These are phyloP conservation scores for Apiospora kogelbergensis DNA, from an alignment of 2,329 filamentous ascomycete genomes.

Conservation along the genomic window DNA sequence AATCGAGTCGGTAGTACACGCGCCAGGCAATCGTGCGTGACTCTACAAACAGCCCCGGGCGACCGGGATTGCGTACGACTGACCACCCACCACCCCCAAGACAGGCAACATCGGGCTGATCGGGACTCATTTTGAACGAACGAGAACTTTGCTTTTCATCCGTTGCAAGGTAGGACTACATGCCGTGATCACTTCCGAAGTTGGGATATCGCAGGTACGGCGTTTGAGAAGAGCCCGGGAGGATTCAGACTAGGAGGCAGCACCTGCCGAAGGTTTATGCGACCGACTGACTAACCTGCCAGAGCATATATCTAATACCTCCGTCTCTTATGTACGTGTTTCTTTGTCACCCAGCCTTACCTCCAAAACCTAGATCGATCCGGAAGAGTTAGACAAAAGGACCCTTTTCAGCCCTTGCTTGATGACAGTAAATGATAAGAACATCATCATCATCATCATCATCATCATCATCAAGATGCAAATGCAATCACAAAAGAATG, in stretches of 20 bases:
- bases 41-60: background rate
- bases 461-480: background rate
- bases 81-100: background rate
- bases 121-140: background rate
- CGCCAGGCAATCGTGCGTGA: background rate
- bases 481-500: background rate
- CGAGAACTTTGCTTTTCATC: background rate
- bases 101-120: background rate
- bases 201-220: background rate
- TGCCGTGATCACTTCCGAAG: background rate
- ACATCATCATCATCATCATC: no score
- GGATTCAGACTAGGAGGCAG: background rate
- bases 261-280: conserved; percentile 2
- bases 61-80: background rate
- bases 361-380: background rate
- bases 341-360: background rate
- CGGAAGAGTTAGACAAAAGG: background rate
- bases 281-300: conserved; percentile 1
- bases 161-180: background rate
- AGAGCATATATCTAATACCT: background rate
- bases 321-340: background rate
- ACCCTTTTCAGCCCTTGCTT: background rate
- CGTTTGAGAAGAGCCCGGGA: background rate
- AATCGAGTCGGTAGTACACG: background rate
- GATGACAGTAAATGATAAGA: background rate